Base-by-base conservation (phyloP, 108 stramenopile genomes). In the Cyclotella cryptica region DNA sequence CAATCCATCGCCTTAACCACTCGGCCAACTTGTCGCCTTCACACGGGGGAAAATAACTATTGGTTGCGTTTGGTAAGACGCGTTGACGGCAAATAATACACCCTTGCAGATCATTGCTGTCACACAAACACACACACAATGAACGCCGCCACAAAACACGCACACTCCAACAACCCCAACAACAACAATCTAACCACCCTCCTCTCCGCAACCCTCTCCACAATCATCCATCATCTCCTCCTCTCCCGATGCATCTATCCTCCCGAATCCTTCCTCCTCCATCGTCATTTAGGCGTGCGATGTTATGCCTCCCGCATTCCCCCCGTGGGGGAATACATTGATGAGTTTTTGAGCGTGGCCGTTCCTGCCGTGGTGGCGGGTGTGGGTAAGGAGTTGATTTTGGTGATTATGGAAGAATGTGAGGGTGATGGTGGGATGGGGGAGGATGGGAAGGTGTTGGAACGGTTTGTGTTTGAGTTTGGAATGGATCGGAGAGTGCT, bases 1-100 rank as follows among this genome's bases (percentile, higher is more conserved):
- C 92, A 93, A 89, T 90, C 90, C 89, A 91, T 89, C 92, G 90
- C 92, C 92, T 93, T 93, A 93, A 93, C 92, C 92, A 93, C 92
- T 93, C 92, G 92, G 92, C 93, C 90, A 93, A 86, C 78, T 44
- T 85, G 86, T 87, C 86, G 35, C 35, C n/a, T n/a, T n/a, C n/a
- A n/a, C n/a, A n/a, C n/a, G n/a, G n/a, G n/a, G n/a, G n/a, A n/a
- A n/a, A n/a, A n/a, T n/a, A n/a, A n/a, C n/a, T n/a, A n/a, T n/a
- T n/a, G n/a, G n/a, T n/a, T n/a, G n/a, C n/a, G n/a, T n/a, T n/a
- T n/a, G n/a, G n/a, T n/a, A n/a, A n/a, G n/a, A n/a, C n/a, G n/a
- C n/a, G n/a, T n/a, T n/a, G n/a, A n/a, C n/a, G n/a, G n/a, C n/a
- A n/a, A n/a, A n/a, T n/a, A n/a, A n/a, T n/a, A n/a, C n/a, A n/a